Evolutionary conservation across 2,329 filamentous ascomycete genomes (phyloP).

Genomic region (Neopestalotiopsis sp.): DNA sequence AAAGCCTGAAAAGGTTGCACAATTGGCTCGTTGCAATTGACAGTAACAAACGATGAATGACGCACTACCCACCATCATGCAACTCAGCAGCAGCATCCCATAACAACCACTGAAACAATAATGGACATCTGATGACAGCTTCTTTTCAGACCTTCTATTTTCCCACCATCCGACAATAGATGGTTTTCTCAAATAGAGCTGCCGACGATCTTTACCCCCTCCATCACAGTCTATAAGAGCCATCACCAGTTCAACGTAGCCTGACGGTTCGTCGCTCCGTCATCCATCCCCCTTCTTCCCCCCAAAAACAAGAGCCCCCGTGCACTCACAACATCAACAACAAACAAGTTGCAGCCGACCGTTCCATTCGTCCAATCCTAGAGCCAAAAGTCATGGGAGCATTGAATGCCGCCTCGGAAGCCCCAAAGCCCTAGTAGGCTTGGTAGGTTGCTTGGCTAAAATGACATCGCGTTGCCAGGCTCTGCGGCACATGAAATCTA

Average conservation of each 20-base stretch:
- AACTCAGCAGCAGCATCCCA: not conserved
- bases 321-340: not conserved
- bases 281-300: not conserved
- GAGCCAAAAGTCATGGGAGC: not conserved
- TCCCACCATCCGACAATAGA: not conserved
- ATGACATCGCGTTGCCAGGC: slow-evolving; percentile 16
- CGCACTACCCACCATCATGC: not conserved
- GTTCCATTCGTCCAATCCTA: not conserved
- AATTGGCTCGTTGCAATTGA: not conserved
- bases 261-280: not conserved
- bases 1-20: not conserved
- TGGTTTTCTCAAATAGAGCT: not conserved
- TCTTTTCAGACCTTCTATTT: slow-evolving; percentile 1
- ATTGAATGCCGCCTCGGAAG: not conserved
- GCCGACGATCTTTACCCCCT: not conserved
- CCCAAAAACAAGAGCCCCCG: not conserved
- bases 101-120: not conserved
- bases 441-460: not conserved
- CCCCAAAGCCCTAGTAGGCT: not conserved
- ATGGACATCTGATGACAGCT: not conserved
- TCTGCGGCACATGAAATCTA: slow-evolving; percentile 1
- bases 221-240: not conserved
- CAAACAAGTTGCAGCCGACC: not conserved
- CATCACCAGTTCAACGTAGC: too few relatives aligned
- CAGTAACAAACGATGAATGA: not conserved